These are phyloP conservation scores for Hamamelis virginiana DNA, from an alignment of 164 flowering plant genomes.

Conservation along the genomic window DNA sequence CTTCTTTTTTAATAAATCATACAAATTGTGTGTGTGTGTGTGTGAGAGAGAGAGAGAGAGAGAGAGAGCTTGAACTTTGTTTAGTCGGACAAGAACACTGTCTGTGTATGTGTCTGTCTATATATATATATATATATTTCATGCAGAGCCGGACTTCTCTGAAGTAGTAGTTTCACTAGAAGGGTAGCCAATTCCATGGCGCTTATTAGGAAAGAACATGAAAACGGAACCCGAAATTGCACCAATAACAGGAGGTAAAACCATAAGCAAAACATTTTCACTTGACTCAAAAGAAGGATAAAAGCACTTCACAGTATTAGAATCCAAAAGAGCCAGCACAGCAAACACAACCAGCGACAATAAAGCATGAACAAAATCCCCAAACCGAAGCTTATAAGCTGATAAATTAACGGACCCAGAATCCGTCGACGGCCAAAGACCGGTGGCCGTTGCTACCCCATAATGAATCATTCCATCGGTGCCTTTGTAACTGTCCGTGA, in stretches of 20 bases:
- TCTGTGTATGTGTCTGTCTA: too few species aligned
- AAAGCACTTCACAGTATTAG: constrained; percentile 60
- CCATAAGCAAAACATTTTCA: constrained; percentile 51
- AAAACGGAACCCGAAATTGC: constrained; percentile 48
- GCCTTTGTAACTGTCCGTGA: constrained; percentile 76
- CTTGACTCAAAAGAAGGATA: constrained; percentile 50
- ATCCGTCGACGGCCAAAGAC: constrained; percentile 50
- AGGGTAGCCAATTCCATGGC: constrained; percentile 87
- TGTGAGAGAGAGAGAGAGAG: too few species aligned
- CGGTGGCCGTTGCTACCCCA: constrained; percentile 61
- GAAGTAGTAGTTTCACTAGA: constrained; percentile 21
- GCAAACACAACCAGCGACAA: constrained; percentile 53
- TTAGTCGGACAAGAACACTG: too few species aligned
- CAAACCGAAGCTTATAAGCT: constrained; percentile 43
- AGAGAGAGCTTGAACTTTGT: too few species aligned
- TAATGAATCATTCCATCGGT: constrained; percentile 50
- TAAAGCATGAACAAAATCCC: constrained; percentile 76
- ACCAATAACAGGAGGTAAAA: constrained; percentile 71
- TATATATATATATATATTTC: too few species aligned
- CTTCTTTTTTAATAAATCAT: too few species aligned
- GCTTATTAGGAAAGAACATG: constrained; percentile 59
- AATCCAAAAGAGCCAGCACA: constrained; percentile 53
- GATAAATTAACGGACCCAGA: constrained; percentile 33
- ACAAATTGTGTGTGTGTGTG: too few species aligned
- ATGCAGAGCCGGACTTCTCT: too few species aligned